Evolutionary conservation across 1,284 basidiomycete species (phyloP).

Genomic region (Moesziomyces globuligerus): DNA sequence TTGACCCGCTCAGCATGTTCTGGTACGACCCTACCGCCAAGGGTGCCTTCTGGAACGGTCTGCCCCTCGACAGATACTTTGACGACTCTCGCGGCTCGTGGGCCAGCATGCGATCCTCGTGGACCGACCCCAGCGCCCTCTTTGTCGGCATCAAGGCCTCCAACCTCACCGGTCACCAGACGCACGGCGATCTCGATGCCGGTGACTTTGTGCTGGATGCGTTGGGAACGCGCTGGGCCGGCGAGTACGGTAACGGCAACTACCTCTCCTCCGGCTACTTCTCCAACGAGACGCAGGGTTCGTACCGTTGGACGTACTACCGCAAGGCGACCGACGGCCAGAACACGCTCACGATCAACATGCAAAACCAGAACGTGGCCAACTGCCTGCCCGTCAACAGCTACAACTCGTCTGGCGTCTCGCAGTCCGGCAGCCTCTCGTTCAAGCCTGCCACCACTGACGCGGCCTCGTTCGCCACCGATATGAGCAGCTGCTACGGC

Average conservation of each 20-base stretch:
- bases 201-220: conserved; percentile 97
- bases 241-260: conserved; percentile 89
- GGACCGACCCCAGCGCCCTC: conserved; percentile 85
- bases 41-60: conserved; percentile 91
- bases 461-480: conserved; percentile 83
- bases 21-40: conserved; percentile 87
- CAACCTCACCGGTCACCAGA: conserved; percentile 77
- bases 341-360: conserved; percentile 86
- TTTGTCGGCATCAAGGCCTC: conserved; percentile 91
- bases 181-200: conserved; percentile 89
- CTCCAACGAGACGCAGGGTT: conserved; percentile 46
- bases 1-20: conserved; percentile 94
- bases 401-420: conserved; percentile 74
- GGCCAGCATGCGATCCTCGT: conserved; percentile 88
- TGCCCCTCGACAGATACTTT: conserved; percentile 85
- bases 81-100: conserved; percentile 75
- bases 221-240: conserved; percentile 92
- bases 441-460: conserved; percentile 75
- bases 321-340: conserved; percentile 96
- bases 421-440: conserved; percentile 79
- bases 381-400: conserved; percentile 74
- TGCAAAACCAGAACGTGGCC: conserved; percentile 80
- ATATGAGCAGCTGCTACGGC: conserved; percentile 84
- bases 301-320: conserved; percentile 72
- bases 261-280: conserved; percentile 73